Evolutionary conservation across 495 filamentous ascomycete species (phyloP).

Genomic region (Aspergillus baeticus): DNA sequence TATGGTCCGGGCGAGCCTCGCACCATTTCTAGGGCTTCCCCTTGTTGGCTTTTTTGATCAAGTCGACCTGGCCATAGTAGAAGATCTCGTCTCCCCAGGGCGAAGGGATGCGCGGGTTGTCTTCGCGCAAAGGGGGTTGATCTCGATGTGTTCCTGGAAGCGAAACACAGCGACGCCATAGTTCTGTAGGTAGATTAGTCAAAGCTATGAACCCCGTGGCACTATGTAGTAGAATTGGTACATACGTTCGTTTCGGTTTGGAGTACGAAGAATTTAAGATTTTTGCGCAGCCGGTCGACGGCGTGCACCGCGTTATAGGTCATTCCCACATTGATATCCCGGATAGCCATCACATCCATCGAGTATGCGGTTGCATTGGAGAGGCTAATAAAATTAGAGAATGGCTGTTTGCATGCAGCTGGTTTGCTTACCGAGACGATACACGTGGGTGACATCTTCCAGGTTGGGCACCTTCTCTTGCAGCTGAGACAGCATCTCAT

Average conservation of each 20-base stretch:
- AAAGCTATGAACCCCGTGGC: too few relatives aligned
- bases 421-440: constrained; percentile 27
- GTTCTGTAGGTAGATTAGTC: too few relatives aligned
- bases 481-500: constrained; percentile 18
- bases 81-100: constrained; percentile 45
- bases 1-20: constrained; percentile 46
- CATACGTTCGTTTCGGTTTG: constrained; percentile 42
- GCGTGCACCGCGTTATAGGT: constrained; percentile 24
- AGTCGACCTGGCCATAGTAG: constrained; percentile 47
- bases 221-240: too few relatives aligned
- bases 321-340: constrained; percentile 22
- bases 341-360: constrained; percentile 18
- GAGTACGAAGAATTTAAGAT: constrained; percentile 35
- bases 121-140: constrained; percentile 35
- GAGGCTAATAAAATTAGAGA: too few relatives aligned
- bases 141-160: constrained; percentile 20
- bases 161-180: constrained; percentile 41
- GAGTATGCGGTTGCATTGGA: constrained; percentile 24
- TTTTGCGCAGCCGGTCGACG: constrained; percentile 24
- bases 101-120: constrained; percentile 33
- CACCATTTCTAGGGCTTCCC: constrained; percentile 45
- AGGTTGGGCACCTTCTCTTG: constrained; percentile 22
- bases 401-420: too few relatives aligned
- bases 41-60: constrained; percentile 28
- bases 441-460: constrained; percentile 29